Base-by-base conservation (phyloP, 2,329 filamentous ascomycete species). In the Penicillium sp. region DNA sequence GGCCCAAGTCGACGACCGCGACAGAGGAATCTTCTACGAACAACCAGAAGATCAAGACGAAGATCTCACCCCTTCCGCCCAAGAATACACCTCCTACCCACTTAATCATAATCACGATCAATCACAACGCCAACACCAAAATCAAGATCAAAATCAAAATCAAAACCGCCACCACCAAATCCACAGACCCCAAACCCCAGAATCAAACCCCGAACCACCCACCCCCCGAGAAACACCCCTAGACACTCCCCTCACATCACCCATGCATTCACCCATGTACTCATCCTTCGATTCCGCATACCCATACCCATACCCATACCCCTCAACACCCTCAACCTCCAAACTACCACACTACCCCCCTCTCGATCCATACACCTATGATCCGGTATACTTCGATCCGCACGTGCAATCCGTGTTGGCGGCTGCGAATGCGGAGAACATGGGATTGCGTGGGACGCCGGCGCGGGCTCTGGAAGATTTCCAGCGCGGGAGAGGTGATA, bases 321-420 rank as follows among this genome's bases (percentile, higher is more conserved):
- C 44, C 11, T 25, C 8, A 16, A 38, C 33, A 11, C 3, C 19
- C n/a, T 27, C 44, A 8, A 22, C 37, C 14, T 27, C 44, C 37
- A 35, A 34, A n/a, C 36, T 35, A 30, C 37, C 30, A 3, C 14
- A 39, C 10, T 27, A 37, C 14, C 3, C 5, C 3, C 30, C 46
- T 10, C 38, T 34, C 6, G 47, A 49, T 28, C 22, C 45, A 1
- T 36, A 58, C 29, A 49, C 57, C 9, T 61, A 59, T 5, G 58
- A 60, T 34, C 53, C 55, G 2, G 43, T 61, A 14, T 60, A 52
- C 31, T 48, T 57, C 13, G 59, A 61, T 31, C 59, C 59, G 11
- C 59, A 61, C 41, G 54, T 61, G 4, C 59, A 59, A 48, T 60
- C 58, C 16, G 59, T 61, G 8, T 52, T 61, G 22, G 59, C 59